Evolutionary conservation across 345 rosid species (phyloP), one percentile per base, ranked within the genome.

Genomic region (Brassica nigra): DNA sequence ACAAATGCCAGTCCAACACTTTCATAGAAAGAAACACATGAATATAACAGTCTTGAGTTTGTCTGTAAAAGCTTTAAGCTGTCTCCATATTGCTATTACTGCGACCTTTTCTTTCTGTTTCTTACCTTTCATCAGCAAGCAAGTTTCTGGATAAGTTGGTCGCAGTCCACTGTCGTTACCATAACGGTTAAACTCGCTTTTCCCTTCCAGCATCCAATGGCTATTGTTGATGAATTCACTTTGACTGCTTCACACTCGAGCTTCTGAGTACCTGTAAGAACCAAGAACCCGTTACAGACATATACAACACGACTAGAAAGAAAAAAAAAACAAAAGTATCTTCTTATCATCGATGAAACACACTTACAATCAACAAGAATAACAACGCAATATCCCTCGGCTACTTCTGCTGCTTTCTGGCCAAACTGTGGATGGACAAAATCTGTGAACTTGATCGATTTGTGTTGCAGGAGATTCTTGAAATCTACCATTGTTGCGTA

Each of bases 171-270:
- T 28, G 93, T 89, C 0, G 97, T 87, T 44, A 90, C 99, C 99
- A 96, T 89, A 73, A 92, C 92, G 62, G 86, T 90, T 83, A 92
- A 82, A 79, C 89, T 89, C 16, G 86, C 86, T 83, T 85, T 86
- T 6, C 99, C 98, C 83, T 83, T 93, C 99, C 98, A 92, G 86
- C 99, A 93, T 49, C 97, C 97, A 14, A 96, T 93, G 81, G 97
- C 97, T 73, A 90, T 84, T 4, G 91, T 83, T 16, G 91, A 84
- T 37, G 81, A 73, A 68, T 83, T 89, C 70, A 84, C 84, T 79
- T 83, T 75, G 39, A 83, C 64, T 49, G 74, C 72, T 74, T 81
- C 84, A 28, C 86, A 71, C 23, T 30, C 70, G 42, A 72, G 52
- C 62, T 84, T 58, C 37, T 86, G 74, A 33, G 74, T 73, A 76